These are phyloP conservation scores for Microcos paniculata DNA, from an alignment of 345 rosid genomes.

Conservation along the genomic window DNA sequence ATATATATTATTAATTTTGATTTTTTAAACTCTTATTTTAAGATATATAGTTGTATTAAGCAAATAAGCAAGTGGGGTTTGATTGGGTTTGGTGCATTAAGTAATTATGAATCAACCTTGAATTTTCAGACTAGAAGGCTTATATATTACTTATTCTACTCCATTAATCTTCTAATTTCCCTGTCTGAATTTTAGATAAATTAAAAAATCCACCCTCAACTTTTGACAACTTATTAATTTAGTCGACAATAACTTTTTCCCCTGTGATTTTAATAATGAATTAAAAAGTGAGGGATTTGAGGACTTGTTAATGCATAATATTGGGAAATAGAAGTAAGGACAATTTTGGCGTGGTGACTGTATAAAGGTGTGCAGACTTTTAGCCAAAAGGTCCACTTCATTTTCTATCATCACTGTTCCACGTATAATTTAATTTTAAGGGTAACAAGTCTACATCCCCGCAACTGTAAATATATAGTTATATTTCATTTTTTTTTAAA, in stretches of 20 bases:
- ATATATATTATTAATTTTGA: background rate
- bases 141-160: background rate
- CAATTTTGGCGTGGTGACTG: background rate
- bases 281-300: too few species aligned
- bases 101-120: background rate
- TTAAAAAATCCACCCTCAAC: background rate
- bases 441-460: slow-evolving; percentile 1
- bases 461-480: background rate
- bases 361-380: background rate
- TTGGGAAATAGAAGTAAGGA: background rate
- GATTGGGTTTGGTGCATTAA: slow-evolving; percentile 15
- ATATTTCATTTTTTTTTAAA: background rate
- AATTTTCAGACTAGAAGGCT: slow-evolving; percentile 11
- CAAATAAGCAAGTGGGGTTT: slow-evolving; percentile 18
- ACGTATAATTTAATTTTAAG: background rate
- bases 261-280: too few species aligned
- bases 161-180: background rate
- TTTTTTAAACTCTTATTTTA: background rate
- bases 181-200: background rate
- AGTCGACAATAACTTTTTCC: too few species aligned
- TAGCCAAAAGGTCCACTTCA: background rate
- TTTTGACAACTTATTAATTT: too few species aligned
- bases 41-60: background rate
- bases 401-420: background rate
- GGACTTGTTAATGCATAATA: too few species aligned